Base-by-base conservation (phyloP, 805 yeast species). In the Isabelozyma gotoi region DNA sequence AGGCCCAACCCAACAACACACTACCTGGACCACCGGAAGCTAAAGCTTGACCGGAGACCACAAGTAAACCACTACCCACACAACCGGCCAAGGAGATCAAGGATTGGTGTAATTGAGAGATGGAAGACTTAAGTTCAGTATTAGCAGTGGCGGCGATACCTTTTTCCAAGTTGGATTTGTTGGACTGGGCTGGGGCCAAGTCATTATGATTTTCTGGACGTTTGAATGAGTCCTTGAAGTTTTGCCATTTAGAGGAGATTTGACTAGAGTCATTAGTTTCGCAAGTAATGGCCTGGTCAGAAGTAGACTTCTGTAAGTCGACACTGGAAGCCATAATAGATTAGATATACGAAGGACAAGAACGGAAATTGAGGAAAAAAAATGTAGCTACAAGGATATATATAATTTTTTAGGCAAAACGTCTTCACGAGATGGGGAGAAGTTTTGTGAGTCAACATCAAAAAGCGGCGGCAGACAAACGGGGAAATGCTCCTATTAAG, bases 41-140 rank as follows among this genome's bases (percentile, higher is more conserved):
- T 32, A 71, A 57, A 12, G 75, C 71, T 33, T 59, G 47, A 0
- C 75, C 75, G 1, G 66, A 58, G 1, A 68, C 76, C 36, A 71
- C 67, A 43, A 71, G 64, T 35, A 71, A 56, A 4, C 76, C 76
- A 20, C 66, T 56, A 0, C 76, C 76, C 15, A 71, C 70, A 48
- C 74, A 69, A 1, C 74, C 73, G 5, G 73, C 73, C 20, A 71
- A 53, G 4, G 74, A 67, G 39, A 71, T 71, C 64, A 71, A 17
- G 36, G 41, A 21, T 39, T 39, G 31, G 41, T 31, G 41, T 7
- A 39, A 18, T 21, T 53, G 56, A 39, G 46, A 39, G 41, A 54
- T 48, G 33, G 53, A 38, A 7, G 49, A 37, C 37, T 48, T 44
- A 18, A 42, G 52, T 55, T 36, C 48, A 49, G 29, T 43, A 50